These are phyloP conservation scores for Aulographum hederae DNA, from an alignment of 2,329 filamentous ascomycete species.

Conservation along the genomic window DNA sequence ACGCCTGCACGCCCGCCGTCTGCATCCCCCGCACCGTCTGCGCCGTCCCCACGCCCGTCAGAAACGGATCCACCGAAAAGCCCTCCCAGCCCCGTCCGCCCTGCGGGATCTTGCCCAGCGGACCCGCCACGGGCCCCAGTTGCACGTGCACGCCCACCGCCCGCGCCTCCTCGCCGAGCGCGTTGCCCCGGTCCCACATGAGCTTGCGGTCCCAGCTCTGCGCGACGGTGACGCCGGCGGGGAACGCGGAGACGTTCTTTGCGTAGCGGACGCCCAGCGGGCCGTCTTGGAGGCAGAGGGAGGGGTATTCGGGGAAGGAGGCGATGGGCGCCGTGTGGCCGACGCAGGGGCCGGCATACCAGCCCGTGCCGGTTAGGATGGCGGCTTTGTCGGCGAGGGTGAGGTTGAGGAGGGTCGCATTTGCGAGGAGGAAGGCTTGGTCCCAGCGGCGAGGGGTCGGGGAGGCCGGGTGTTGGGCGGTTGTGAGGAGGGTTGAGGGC, in stretches of 20 bases:
- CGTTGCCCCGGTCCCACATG: conserved; percentile 16
- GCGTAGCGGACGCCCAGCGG: conserved; percentile 21
- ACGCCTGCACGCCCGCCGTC: conserved; percentile 22
- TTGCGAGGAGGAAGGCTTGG: conserved; percentile 20
- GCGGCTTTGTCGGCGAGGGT: conserved; percentile 20
- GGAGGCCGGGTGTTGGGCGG: too few relatives aligned
- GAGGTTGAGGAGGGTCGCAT: conserved; percentile 19
- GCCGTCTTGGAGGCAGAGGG: conserved; percentile 21
- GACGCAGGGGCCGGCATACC: conserved; percentile 16
- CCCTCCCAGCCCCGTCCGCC: conserved; percentile 31
- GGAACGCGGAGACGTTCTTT: conserved; percentile 18
- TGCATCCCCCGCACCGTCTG: conserved; percentile 27
- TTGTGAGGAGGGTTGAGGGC: too few relatives aligned
- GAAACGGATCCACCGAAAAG: conserved; percentile 30
- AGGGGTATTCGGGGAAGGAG: conserved; percentile 18
- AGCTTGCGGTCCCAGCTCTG: conserved; percentile 19
- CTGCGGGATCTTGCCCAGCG: conserved; percentile 17
- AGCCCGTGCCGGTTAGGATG: conserved; percentile 19
- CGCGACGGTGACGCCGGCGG: conserved; percentile 19
- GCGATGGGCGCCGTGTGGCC: conserved; percentile 16
- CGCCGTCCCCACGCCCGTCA: conserved; percentile 23
- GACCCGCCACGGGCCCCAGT: conserved; percentile 24
- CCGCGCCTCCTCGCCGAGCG: conserved; percentile 20
- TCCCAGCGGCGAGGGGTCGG: too few relatives aligned
- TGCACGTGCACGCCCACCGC: conserved; percentile 23